These are phyloP conservation scores for Debaryomycetaceae sp. DNA, from an alignment of 1,139 yeast genomes.

Conservation along the genomic window DNA sequence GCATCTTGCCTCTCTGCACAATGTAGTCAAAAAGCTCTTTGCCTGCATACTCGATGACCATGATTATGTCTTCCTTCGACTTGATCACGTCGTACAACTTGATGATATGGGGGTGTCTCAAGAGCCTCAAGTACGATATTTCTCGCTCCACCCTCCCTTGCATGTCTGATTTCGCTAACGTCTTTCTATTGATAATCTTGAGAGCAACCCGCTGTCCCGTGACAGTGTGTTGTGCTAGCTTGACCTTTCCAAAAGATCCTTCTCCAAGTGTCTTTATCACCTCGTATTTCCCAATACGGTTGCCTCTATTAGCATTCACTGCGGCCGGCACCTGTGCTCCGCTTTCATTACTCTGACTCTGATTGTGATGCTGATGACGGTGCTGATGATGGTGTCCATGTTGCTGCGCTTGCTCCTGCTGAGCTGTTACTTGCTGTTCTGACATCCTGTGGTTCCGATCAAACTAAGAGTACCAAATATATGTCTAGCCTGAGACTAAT, in stretches of 20 bases:
- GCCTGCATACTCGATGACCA: constrained; percentile 98
- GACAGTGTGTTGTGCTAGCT: constrained; percentile 86
- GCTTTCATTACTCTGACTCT: constrained; percentile 4
- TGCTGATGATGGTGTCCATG: constrained; percentile 16
- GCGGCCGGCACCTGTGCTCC: constrained; percentile 19
- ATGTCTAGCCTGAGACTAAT: neutral
- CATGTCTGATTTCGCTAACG: constrained; percentile 94
- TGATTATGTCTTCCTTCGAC: constrained; percentile 91
- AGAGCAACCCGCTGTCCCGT: constrained; percentile 94
- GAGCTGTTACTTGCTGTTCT: constrained; percentile 10
- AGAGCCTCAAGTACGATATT: constrained; percentile 79
- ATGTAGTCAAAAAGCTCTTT: constrained; percentile 94
- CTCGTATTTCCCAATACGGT: constrained; percentile 85
- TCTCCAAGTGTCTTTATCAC: constrained; percentile 93
- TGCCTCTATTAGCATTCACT: constrained; percentile 36
- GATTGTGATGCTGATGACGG: constrained; percentile 10
- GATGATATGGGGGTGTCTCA: constrained; percentile 96
- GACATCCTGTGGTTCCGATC: neutral
- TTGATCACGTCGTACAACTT: constrained; percentile 95
- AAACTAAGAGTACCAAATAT: neutral
- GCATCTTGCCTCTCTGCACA: constrained; percentile 93
- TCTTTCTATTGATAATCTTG: constrained; percentile 89
- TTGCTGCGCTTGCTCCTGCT: constrained; percentile 12
- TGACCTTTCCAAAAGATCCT: constrained; percentile 97
- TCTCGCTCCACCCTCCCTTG: constrained; percentile 96